Conservation (phyloP, 2,329 filamentous ascomycete species). For the Neodidymelliopsis sp. region DNA sequence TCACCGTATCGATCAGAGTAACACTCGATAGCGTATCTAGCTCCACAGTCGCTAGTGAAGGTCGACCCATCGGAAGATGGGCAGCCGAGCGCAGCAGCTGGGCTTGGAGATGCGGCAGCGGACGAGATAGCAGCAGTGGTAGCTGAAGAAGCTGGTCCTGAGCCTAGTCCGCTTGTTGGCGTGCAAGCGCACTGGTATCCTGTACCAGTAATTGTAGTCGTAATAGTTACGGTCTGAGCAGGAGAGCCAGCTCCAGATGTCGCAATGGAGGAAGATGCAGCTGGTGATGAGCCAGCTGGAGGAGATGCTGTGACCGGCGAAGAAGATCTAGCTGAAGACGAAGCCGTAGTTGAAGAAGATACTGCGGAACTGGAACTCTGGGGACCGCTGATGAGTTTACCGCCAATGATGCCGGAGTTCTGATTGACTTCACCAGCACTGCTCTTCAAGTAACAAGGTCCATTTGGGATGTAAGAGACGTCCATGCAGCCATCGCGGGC, state of each 20-base stretch:
- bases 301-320: not conserved
- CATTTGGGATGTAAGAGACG: slow-evolving; percentile 2
- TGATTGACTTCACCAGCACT: not conserved
- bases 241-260: not conserved
- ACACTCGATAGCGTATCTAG: slow-evolving; percentile 34
- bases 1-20: slow-evolving; percentile 31
- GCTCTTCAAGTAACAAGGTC: slow-evolving; percentile 14
- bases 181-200: slow-evolving; percentile 22
- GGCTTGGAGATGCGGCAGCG: not conserved
- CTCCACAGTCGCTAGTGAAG: slow-evolving; percentile 26
- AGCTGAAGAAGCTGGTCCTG: slow-evolving; percentile 1
- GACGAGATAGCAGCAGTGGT: not conserved
- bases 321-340: not conserved
- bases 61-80: slow-evolving; percentile 22
- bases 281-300: not conserved
- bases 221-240: slow-evolving; percentile 19
- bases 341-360: slow-evolving; percentile 1
- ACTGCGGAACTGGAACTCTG: not conserved
- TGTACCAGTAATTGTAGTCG: slow-evolving; percentile 15
- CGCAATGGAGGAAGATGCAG: too few relatives aligned
- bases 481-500: not conserved
- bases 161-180: slow-evolving; percentile 4
- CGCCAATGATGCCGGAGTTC: slow-evolving; percentile 25
- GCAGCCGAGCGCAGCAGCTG: slow-evolving; percentile 15
- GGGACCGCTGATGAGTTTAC: slow-evolving; percentile 12